Conservation (phyloP, 768 basidiomycete genomes). For the Russula olivacea region DNA sequence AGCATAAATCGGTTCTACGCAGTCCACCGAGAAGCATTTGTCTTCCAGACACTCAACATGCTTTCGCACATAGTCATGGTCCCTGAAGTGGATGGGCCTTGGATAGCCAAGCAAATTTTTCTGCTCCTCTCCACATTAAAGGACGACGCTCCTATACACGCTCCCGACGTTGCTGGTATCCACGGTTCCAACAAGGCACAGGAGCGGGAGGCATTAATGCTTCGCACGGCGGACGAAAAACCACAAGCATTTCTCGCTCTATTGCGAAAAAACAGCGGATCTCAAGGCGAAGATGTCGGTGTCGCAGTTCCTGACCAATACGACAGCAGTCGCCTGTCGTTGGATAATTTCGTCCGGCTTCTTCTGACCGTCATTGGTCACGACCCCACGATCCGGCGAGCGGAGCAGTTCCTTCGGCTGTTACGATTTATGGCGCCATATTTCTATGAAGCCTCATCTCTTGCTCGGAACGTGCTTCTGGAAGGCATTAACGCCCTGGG, state of each 20-base stretch:
- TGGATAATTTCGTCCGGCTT: conserved; percentile 63
- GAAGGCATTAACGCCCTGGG: conserved; percentile 69
- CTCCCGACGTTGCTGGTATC: conserved; percentile 61
- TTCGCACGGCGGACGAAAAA: conserved; percentile 64
- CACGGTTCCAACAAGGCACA: conserved; percentile 55
- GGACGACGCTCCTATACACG: conserved; percentile 34
- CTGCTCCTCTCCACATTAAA: conserved; percentile 54
- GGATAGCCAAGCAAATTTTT: conserved; percentile 53
- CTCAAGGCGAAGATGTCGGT: conserved; percentile 18
- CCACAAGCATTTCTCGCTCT: conserved; percentile 63
- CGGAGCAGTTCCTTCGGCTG: conserved; percentile 62
- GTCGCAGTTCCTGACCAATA: conserved; percentile 53
- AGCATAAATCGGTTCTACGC: conserved; percentile 67
- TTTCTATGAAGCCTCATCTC: conserved; percentile 50
- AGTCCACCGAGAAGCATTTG: conserved; percentile 62
- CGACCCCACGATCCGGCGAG: conserved; percentile 57
- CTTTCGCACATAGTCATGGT: conserved; percentile 50
- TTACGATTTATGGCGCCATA: conserved; percentile 51
- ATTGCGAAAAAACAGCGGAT: conserved; percentile 38
- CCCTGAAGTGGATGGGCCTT: conserved; percentile 43
- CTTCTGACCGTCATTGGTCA: conserved; percentile 78
- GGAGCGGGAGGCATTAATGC: conserved; percentile 65
- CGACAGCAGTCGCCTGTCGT: conserved; percentile 47
- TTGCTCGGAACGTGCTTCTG: conserved; percentile 49
- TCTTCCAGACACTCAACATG: conserved; percentile 67